Evolutionary conservation across 2,329 filamentous ascomycete species (phyloP), one percentile per base, ranked within the genome.

Genomic region (Thielaviopsis euricoi): DNA sequence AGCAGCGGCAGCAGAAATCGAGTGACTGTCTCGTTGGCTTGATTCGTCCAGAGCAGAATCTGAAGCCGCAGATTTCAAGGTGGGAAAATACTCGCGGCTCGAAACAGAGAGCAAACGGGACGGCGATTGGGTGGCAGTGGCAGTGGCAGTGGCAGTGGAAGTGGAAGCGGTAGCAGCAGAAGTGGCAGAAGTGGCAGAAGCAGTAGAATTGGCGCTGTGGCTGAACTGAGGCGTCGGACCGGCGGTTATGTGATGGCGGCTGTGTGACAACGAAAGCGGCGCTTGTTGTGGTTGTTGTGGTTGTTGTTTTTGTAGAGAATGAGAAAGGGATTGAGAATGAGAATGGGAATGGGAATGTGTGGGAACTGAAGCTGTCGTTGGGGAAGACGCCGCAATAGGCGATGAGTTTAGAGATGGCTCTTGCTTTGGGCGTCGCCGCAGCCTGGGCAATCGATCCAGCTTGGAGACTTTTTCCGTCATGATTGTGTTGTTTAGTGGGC

Each of bases 341-440:
- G 37, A 43, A 15, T n/a, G 7, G 17, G 15, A 43, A 7, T n/a
- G 37, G 17, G 37, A 43, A 43, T 43, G 37, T 15, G 37, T 15
- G 6, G 37, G 15, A 43, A 7, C 37, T 17, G 37, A 5, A 3
- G 15, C 15, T 40, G 13, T 10, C 37, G 13, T 5, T 43, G 58
- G 55, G 7, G 55, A 51, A 37, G 58, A 26, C 10, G 53, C 48
- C 13, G 55, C 49, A 46, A 29, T 23, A 50, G 48, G 29, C n/a
- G 46, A 53, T 57, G 55, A 23, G 33, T 9, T 15, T 55, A 22
- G 54, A 48, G 29, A 55, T 60, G 37, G 37, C 15, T 43, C 71
- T 17, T 68, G 70, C 66, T 73, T 74, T 49, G 70, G 71, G 64
- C 73, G 73, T 60, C 72, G 71, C 56, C 71, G 70, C 55, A 74